Base-by-base conservation (phyloP, 192 early-diverging fungal species). In the Podila epigama region DNA sequence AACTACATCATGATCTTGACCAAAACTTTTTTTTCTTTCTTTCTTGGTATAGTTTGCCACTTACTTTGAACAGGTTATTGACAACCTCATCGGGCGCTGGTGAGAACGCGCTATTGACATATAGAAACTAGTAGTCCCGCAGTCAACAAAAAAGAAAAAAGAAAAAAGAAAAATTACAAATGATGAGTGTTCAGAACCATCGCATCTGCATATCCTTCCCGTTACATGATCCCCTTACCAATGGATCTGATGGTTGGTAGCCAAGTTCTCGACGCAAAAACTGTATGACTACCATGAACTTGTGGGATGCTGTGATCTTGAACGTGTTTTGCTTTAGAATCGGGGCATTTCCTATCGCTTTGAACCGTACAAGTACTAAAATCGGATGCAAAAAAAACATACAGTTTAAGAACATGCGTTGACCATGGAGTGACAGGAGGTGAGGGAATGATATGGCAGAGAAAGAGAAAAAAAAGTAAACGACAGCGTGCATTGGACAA, bases 21-120 rank as follows among this genome's bases (percentile, higher is more conserved):
- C 29, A 16, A 27, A n/a, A 56, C n/a, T n/a, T n/a, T n/a, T n/a
- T n/a, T n/a, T n/a, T n/a, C n/a, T n/a, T n/a, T n/a, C n/a, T n/a
- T n/a, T n/a, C n/a, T n/a, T n/a, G n/a, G n/a, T n/a, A n/a, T n/a
- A n/a, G n/a, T n/a, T n/a, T n/a, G n/a, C n/a, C n/a, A n/a, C 10
- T 64, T 87, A 94, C 92, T 85, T 92, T 91, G 68, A 86, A 86
- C 56, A 97, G 66, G 70, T 93, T 96, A 8, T 85, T 81, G 5
- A 97, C 89, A 31, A 88, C 87, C 81, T 96, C 96, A 69, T 97
- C 96, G 16, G 96, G 96, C 32, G 96, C 88, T 11, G 96, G 96
- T 13, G 95, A 90, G 79, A 97, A 97, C n/a, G 95, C 92, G 69
- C 91, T 93, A 72, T 95, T 96, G 18, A 97, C 87, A 78, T 97